Base-by-base conservation (phyloP, 2,329 filamentous ascomycete genomes). In the Didymella exigua region DNA sequence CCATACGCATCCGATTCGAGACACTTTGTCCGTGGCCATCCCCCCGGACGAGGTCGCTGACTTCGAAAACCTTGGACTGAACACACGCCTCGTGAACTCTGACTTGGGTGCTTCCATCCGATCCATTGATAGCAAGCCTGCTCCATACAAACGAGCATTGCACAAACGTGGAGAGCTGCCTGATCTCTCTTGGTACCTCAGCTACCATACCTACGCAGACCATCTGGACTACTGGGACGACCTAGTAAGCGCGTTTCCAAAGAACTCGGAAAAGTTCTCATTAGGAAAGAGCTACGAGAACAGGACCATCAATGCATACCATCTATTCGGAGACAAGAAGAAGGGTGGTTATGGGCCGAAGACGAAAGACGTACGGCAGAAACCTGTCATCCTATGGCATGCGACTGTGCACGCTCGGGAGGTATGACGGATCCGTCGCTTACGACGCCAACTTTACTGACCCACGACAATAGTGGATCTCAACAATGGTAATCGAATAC, bases 101-200 rank as follows among this genome's bases (percentile, higher is more conserved):
- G 72, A 82, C 59, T 67, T 81, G 23, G 79, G 78, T 21, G 65
- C 65, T 8, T 74, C 76, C 9, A 81, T 81, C 56, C 66, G 67
- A 5, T 46, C 55, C 5, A 62, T 57, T 13, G 58, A 66, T 4
- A 48, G 31, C 43, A 63, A 58, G 27, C n/a, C 45, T 9, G 14
- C 34, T 1, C 24, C 57, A 6, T 67, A 65, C 40, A 59, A 54
- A 13, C 58, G 59, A 13, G 44, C 29, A 2, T 21, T 66, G 13
- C 55, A 63, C 21, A 62, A 61, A 43, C 54, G 59, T 26, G 71
- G 69, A 16, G 77, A 81, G 50, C 62, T 66, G 4, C 57, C 63
- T 23, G 58, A 61, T 11, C 87, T 68, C 81, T 61, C 68, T 0
- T 74, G 70, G 69, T 74, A 66, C 41, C 63, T 70, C 40, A 63